Evolutionary conservation across 345 rosid genomes (phyloP).

Genomic region (Lenwebbia sp.): DNA sequence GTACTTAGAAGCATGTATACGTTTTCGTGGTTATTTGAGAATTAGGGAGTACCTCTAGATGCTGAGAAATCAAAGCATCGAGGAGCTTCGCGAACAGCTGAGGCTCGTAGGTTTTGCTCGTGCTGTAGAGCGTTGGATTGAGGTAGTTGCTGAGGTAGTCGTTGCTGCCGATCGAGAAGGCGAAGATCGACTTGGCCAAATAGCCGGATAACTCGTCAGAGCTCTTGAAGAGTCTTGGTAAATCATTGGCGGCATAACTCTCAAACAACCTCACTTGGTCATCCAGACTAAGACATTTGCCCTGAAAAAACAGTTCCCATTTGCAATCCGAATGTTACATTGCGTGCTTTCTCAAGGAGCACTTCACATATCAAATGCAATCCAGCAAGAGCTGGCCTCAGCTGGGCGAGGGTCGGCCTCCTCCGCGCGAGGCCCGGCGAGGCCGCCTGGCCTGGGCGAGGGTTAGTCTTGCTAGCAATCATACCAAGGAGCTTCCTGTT

Average conservation of each 20-base stretch:
- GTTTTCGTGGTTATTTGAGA: neutral
- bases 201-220: constrained; percentile 3
- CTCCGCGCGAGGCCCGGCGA: too few species aligned
- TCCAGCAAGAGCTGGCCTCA: neutral
- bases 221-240: constrained; percentile 4
- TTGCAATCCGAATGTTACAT: neutral
- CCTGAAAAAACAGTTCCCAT: constrained; percentile 6
- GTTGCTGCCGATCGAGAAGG: constrained; percentile 26
- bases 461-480: neutral
- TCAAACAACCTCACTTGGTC: constrained; percentile 26
- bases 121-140: neutral
- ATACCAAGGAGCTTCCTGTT: constrained; percentile 21
- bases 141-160: constrained; percentile 21
- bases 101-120: neutral
- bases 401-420: neutral
- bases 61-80: neutral
- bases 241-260: neutral
- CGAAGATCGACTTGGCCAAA: constrained; percentile 24
- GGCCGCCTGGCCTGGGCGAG: too few species aligned
- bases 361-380: neutral
- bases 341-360: too few species aligned
- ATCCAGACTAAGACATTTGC: constrained; percentile 27
- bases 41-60: neutral
- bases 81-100: constrained; percentile 18
- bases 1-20: neutral